Percentiles rank a stretch among this genome's conserved stretches.
Conservation (phyloP, 2,329 filamentous ascomycete genomes). For the Penicillium sp. region DNA sequence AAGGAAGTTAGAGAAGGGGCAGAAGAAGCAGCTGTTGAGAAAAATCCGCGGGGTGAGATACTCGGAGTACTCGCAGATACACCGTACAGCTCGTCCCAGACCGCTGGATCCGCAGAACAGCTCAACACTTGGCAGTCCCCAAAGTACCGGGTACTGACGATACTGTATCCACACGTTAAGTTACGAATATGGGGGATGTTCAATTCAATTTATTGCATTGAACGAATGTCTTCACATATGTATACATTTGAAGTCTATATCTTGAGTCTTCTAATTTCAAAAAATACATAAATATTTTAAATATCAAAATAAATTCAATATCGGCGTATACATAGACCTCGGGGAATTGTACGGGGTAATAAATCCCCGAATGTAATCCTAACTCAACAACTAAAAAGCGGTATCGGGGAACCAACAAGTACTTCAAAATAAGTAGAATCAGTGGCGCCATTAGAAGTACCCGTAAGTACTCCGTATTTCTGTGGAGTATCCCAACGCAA, state of each 20-base stretch:
- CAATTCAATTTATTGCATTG: too few relatives aligned
- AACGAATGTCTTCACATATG: too few relatives aligned
- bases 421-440: background rate
- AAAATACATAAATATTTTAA: too few relatives aligned
- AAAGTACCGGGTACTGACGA: constrained; percentile 25
- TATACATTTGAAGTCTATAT: too few relatives aligned
- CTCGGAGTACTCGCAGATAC: constrained; percentile 28
- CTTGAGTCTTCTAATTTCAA: too few relatives aligned
- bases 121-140: constrained; percentile 23
- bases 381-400: background rate
- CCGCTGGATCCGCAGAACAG: constrained; percentile 6
- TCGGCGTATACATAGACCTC: too few relatives aligned
- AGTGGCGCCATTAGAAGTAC: background rate
- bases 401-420: background rate
- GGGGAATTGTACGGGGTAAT: too few relatives aligned
- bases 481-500: constrained; percentile 11
- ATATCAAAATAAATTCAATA: too few relatives aligned
- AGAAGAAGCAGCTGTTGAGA: constrained; percentile 24
- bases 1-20: constrained; percentile 14
- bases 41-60: constrained; percentile 23
- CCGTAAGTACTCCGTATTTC: background rate
- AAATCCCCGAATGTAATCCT: too few relatives aligned
- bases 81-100: constrained; percentile 28
- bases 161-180: constrained; percentile 5
- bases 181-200: too few relatives aligned